Base-by-base conservation (phyloP, 352 stramenopile genomes). In the Phytophthora sojae region DNA sequence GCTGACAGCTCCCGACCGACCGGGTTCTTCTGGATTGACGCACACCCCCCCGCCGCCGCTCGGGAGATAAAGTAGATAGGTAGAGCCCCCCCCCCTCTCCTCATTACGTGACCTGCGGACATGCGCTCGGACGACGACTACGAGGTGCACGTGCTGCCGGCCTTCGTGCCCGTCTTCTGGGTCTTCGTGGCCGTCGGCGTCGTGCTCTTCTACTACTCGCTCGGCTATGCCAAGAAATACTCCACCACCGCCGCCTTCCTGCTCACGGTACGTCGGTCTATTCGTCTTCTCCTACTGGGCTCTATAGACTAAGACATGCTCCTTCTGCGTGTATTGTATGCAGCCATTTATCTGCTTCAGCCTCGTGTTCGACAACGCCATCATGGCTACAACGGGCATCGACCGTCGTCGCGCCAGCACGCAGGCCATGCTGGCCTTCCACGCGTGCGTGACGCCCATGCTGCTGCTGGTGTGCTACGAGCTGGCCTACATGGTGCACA, bases 401-500 rank as follows among this genome's bases (percentile, higher is more conserved):
- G 76, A 94, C 71, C 85, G 82, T 47, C 68, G 75, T 56, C 80
- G 80, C 26, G 54, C 64, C 4, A 82, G 74, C 52, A 88, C 88
- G 25, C 79, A 91, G 58, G 80, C 81, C 45, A 94, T 96, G 88
- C 69, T 96, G 6, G 88, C 84, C 15, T 92, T 96, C 67, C 88
- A 94, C 66, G 78, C 88, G 42, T 94, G 86, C 64, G 82, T 97
- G 50, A 92, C 89, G 35, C 92, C 92, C 0, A 85, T 97, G 74
- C 78, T 96, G 51, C 71, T 97, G 50, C 75, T 97, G 19, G 85
- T 95, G 3, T 95, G 89, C 77, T 97, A 97, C 66, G 91, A 97
- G 73, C 75, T 97, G 67, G 89, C 89, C 12, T 97, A 97, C 77
- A 60, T 93, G 42, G 92, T 97, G 49, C 92, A 97, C 77, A 97